Percentiles rank a stretch among this genome's conserved stretches.
Evolutionary conservation across 2,329 filamentous ascomycete species (phyloP).

Genomic region (Bipolaris gigantea): DNA sequence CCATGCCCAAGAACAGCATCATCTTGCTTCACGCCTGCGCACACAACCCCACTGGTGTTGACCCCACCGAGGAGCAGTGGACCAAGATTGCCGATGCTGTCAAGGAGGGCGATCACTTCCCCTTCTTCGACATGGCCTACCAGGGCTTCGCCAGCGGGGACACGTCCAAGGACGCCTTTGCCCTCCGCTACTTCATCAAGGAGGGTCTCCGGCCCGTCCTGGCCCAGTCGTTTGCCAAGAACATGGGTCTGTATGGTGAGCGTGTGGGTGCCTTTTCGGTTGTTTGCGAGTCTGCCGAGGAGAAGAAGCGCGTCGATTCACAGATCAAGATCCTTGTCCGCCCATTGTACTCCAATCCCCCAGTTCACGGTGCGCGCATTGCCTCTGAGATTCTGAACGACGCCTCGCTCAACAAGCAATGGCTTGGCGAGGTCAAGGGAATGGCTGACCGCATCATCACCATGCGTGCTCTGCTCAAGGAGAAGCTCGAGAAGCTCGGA

Average conservation of each 20-base stretch:
- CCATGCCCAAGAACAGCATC: slow-evolving; percentile 80
- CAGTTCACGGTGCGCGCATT: slow-evolving; percentile 92
- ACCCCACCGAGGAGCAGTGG: slow-evolving; percentile 92
- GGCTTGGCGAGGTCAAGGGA: slow-evolving; percentile 93
- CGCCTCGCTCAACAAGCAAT: slow-evolving; percentile 82
- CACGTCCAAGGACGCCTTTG: slow-evolving; percentile 90
- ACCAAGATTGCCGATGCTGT: slow-evolving; percentile 82
- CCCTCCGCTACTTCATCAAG: slow-evolving; percentile 88
- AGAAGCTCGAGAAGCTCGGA: slow-evolving; percentile 91
- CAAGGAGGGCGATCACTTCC: slow-evolving; percentile 84
- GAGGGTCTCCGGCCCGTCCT: slow-evolving; percentile 87
- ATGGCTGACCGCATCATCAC: slow-evolving; percentile 99
- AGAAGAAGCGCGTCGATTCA: slow-evolving; percentile 94
- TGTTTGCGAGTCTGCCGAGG: slow-evolving; percentile 78
- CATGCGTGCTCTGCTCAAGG: slow-evolving; percentile 93
- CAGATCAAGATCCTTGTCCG: slow-evolving; percentile 98
- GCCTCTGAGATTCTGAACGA: slow-evolving; percentile 90
- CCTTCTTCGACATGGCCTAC: slow-evolving; percentile 99
- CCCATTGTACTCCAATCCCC: slow-evolving; percentile 97
- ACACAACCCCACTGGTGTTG: slow-evolving; percentile 96
- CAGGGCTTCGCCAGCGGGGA: slow-evolving; percentile 95
- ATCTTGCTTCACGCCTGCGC: slow-evolving; percentile 96
- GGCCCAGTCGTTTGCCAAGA: slow-evolving; percentile 96
- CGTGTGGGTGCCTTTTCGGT: slow-evolving; percentile 96
- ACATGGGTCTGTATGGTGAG: slow-evolving; percentile 99